Percentiles rank a stretch among this genome's conserved stretches.
phyloP scores from a whole-genome alignment of 2,329 filamentous ascomycete species.

The Colletotrichum plurivorum region DNA sequence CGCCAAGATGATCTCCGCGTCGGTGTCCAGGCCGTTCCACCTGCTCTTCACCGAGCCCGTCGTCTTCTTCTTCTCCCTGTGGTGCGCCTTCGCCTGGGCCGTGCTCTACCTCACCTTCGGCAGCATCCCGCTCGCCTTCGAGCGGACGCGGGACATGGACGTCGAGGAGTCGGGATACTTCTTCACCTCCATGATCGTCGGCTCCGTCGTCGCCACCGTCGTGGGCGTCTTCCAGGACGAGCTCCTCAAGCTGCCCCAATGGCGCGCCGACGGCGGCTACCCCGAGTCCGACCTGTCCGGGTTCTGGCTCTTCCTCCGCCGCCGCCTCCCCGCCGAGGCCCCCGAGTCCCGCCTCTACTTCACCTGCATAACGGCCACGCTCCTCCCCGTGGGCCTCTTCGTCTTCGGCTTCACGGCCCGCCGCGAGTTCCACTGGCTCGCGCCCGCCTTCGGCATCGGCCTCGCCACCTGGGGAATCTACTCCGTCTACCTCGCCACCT shows the following conservation, averaged over 20 bases:
- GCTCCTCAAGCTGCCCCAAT: constrained; percentile 65
- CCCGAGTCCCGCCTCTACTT: constrained; percentile 90
- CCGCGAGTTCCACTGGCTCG: constrained; percentile 77
- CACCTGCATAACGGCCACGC: constrained; percentile 79
- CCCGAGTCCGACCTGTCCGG: constrained; percentile 43
- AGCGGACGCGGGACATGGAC: constrained; percentile 76
- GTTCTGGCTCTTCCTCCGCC: constrained; percentile 63
- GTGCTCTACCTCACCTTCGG: constrained; percentile 89
- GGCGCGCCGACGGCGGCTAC: constrained; percentile 50
- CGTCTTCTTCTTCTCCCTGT: constrained; percentile 89
- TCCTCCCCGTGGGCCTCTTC: constrained; percentile 86
- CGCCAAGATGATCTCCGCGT: constrained; percentile 78
- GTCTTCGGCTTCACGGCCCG: constrained; percentile 82
- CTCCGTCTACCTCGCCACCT: constrained; percentile 87
- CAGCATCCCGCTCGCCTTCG: constrained; percentile 84
- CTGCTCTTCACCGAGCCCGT: constrained; percentile 83
- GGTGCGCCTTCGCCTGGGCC: constrained; percentile 92
- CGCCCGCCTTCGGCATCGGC: constrained; percentile 77
- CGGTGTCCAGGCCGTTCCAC: constrained; percentile 83
- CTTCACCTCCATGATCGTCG: constrained; percentile 75
- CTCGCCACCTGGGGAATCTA: constrained; percentile 90
- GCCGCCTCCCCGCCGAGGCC: constrained; percentile 62
- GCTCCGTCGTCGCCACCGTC: constrained; percentile 74
- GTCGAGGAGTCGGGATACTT: constrained; percentile 75
- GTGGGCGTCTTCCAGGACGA: constrained; percentile 81